Percentiles rank a stretch among this genome's conserved stretches.
Evolutionary conservation across 1,284 basidiomycete species (phyloP).

Genomic region (Rhodotorula sp.): DNA sequence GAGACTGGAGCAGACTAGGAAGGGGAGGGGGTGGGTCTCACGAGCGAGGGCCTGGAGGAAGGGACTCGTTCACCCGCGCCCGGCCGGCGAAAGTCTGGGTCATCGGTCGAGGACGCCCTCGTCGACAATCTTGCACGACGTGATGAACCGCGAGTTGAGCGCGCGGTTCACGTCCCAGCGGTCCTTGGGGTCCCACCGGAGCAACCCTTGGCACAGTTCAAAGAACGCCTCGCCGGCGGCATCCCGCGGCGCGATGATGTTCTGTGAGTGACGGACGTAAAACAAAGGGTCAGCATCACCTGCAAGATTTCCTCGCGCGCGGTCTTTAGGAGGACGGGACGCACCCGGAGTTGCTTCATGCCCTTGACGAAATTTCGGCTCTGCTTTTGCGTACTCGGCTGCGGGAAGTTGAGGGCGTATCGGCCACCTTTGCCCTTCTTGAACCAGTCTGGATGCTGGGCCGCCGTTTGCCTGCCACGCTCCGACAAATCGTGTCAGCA

Average conservation of each 20-base stretch:
- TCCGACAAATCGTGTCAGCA: background rate
- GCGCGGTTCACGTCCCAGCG: constrained; percentile 83
- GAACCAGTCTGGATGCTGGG: constrained; percentile 75
- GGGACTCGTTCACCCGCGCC: too few species aligned
- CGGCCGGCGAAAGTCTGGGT: too few species aligned
- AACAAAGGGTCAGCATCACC: background rate
- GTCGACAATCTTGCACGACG: constrained; percentile 11
- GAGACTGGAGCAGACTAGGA: background rate
- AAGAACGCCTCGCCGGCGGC: constrained; percentile 56
- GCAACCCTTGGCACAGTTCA: constrained; percentile 80
- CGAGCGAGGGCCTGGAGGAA: too few species aligned
- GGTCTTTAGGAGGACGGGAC: constrained; percentile 41
- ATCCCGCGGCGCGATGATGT: constrained; percentile 65
- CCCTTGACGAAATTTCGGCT: constrained; percentile 91
- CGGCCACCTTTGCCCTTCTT: constrained; percentile 56
- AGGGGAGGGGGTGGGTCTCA: too few species aligned
- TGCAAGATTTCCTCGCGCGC: background rate
- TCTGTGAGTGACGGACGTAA: constrained; percentile 54
- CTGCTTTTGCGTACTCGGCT: constrained; percentile 73
- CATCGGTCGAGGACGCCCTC: background rate
- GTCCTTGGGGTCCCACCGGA: constrained; percentile 86
- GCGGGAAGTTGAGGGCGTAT: constrained; percentile 82
- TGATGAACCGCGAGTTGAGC: constrained; percentile 79
- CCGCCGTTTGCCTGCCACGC: background rate
- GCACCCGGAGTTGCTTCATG: constrained; percentile 72